These are phyloP conservation scores for Fraxinus paxiana DNA, from an alignment of 305 asterid genomes.

Conservation along the genomic window DNA sequence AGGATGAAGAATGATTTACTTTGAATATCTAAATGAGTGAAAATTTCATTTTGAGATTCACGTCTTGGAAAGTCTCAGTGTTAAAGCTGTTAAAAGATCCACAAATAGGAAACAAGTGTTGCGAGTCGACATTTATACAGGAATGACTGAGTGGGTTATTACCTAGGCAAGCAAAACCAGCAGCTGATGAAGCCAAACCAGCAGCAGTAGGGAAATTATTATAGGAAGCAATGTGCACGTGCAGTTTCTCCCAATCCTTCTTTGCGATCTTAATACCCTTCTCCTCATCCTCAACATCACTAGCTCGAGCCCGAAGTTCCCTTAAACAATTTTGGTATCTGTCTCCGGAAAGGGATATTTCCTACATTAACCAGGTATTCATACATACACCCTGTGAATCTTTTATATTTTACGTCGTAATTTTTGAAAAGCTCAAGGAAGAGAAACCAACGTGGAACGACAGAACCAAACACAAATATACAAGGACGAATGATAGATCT, in stretches of 20 bases:
- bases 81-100: background rate
- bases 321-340: slow-evolving; percentile 82
- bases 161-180: slow-evolving; percentile 57
- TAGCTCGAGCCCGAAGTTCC: slow-evolving; percentile 87
- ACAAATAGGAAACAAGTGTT: background rate
- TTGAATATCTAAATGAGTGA: no score
- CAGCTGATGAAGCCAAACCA: no score
- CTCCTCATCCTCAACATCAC: slow-evolving; percentile 73
- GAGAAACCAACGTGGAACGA: background rate
- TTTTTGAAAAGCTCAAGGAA: no score
- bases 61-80: background rate
- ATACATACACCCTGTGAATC: background rate
- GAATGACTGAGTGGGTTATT: slow-evolving; percentile 22
- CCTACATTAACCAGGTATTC: slow-evolving; percentile 45
- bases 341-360: slow-evolving; percentile 83
- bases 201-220: background rate
- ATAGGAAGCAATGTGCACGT: background rate
- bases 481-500: background rate
- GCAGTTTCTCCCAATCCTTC: slow-evolving; percentile 83
- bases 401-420: no score
- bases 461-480: slow-evolving; percentile 4
- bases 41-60: background rate
- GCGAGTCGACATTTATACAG: background rate
- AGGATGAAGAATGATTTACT: background rate
- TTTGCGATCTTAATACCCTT: slow-evolving; percentile 76